Evolutionary conservation across 148 eudicot genomes (phyloP).

Genomic region (Camellia granthamiana): DNA sequence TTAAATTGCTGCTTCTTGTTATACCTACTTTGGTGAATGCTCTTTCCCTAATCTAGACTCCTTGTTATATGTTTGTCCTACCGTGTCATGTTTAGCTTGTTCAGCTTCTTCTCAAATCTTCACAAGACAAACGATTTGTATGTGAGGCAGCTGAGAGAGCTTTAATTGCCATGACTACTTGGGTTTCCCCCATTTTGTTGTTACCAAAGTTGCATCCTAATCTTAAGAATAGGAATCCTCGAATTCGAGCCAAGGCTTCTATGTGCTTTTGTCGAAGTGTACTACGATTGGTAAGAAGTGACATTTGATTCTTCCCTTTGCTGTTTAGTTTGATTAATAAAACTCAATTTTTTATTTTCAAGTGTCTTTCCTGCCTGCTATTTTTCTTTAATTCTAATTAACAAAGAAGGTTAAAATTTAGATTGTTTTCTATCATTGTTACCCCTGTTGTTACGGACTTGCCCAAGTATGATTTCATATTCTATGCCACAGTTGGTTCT

Average conservation of each 20-base stretch:
- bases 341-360: background rate
- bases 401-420: too few relatives aligned
- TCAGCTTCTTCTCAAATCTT: constrained; percentile 68
- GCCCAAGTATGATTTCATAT: background rate
- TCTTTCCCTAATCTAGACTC: background rate
- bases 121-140: constrained; percentile 70
- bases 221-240: constrained; percentile 57
- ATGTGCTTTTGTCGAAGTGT: constrained; percentile 55
- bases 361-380: background rate
- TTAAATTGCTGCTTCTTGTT: background rate
- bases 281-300: constrained; percentile 46
- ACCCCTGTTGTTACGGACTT: background rate
- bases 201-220: constrained; percentile 54
- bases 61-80: background rate
- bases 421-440: background rate
- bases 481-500: background rate
- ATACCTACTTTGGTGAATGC: background rate
- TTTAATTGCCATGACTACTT: constrained; percentile 47
- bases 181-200: constrained; percentile 47
- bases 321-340: background rate
- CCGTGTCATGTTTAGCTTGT: constrained; percentile 40
- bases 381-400: background rate
- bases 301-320: background rate
- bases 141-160: constrained; percentile 72
- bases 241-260: constrained; percentile 72